Percentiles rank a stretch among this genome's conserved stretches.
phyloP scores from a whole-genome alignment of 805 yeast species.

The Ogataea pini region DNA sequence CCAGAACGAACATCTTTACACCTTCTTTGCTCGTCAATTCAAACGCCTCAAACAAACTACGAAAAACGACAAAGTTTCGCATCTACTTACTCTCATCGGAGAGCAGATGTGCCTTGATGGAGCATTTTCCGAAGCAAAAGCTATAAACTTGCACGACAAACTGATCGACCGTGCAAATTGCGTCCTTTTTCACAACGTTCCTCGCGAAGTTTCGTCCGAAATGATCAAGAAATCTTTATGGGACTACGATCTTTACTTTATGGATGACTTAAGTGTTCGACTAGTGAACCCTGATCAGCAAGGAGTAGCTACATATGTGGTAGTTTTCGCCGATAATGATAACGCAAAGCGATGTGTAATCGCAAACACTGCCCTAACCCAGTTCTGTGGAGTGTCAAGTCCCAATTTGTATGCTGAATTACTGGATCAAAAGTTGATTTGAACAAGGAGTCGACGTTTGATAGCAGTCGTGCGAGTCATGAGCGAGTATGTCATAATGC shows the following conservation, averaged over 20 bases:
- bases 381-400: conserved; percentile 30
- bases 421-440: conserved; percentile 21
- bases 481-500: too few relatives aligned
- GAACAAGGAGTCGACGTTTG: too few relatives aligned
- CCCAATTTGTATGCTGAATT: conserved; percentile 38
- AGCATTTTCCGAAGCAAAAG: not conserved
- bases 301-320: conserved; percentile 32
- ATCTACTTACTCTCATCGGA: conserved; percentile 7
- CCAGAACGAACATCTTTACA: conserved; percentile 5
- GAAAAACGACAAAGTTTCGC: conserved; percentile 4
- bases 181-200: conserved; percentile 47
- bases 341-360: conserved; percentile 55
- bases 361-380: conserved; percentile 49
- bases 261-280: conserved; percentile 22
- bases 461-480: too few relatives aligned
- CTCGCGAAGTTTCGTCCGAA: conserved; percentile 41
- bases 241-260: conserved; percentile 47
- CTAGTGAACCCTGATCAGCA: conserved; percentile 12
- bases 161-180: conserved; percentile 33
- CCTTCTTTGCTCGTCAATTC: conserved; percentile 5
- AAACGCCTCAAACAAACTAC: conserved; percentile 1
- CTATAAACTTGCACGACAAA: not conserved
- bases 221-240: conserved; percentile 43
- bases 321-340: conserved; percentile 44
- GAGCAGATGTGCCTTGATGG: conserved; percentile 16